Base-by-base conservation (phyloP, 2,329 filamentous ascomycete genomes). In the Penicillium crustosum region DNA sequence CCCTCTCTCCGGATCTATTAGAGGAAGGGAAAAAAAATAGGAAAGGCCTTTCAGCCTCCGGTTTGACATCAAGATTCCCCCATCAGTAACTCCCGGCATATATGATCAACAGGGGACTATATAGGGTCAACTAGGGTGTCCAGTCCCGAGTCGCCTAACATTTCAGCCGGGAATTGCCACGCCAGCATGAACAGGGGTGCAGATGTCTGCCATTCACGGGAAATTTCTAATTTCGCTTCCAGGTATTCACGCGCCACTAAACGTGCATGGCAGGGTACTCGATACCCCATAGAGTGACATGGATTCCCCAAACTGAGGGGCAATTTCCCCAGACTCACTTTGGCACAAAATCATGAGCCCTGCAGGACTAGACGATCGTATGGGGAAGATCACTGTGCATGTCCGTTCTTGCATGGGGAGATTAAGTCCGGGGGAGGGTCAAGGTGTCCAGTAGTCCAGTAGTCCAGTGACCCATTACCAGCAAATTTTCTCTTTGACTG, bases 361-460 rank as follows among this genome's bases (percentile, higher is more conserved):
- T 62, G 62, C 55, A 62, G 56, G 59, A 55, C 19, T 33, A 4
- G 54, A 53, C 50, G 60, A 61, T 63, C 55, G 25, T 53, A 53
- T 55, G 57, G 59, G 53, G 63, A 48, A 55, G 13, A 54, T 17
- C 33, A n/a, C 47, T 39, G 3, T 38, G 17, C 25, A 41, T 19
- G 27, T 17, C 12, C 17, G 17, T 47, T 23, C 15, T 33, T 31
- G 15, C 23, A 33, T 33, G 21, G 31, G 41, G 23, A 35, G 19
- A 52, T 44, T 9, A 43, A 8, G 9, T n/a, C 49, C 15, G 29
- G 9, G 33, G 12, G 27, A 23, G 10, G 6, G n/a, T n/a, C n/a
- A n/a, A n/a, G n/a, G n/a, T n/a, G n/a, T 38, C 15, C 21, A 21
- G 23, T 43, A 25, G n/a, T 36, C 15, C 15, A 21, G 23, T n/a